A percentile compares a stretch with the other conserved stretches of the same genome.
These are phyloP conservation scores for Xanthoconium stramineum DNA, from an alignment of 768 basidiomycete genomes.

Conservation along the genomic window DNA sequence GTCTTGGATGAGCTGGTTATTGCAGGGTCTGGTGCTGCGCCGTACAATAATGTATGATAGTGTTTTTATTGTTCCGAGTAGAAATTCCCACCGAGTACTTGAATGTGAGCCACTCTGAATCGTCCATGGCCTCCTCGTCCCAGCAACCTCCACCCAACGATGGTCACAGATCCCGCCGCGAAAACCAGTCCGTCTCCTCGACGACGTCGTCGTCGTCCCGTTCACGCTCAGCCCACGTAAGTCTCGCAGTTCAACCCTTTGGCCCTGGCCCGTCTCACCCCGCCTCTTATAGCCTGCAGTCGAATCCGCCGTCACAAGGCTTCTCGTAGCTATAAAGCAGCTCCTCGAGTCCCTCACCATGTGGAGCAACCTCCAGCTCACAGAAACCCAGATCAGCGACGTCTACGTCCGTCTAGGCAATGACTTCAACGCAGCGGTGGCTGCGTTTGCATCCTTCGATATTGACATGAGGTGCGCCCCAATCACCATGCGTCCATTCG, in stretches of 20 bases:
- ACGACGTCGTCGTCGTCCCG: constrained; percentile 31
- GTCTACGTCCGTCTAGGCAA: constrained; percentile 96
- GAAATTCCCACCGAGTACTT: constrained; percentile 16
- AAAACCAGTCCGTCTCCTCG: constrained; percentile 53
- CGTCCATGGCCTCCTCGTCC: constrained; percentile 21
- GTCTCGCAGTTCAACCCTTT: neutral
- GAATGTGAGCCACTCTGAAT: constrained; percentile 6
- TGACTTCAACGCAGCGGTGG: constrained; percentile 92
- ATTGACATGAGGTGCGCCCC: constrained; percentile 86
- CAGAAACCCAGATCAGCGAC: constrained; percentile 86
- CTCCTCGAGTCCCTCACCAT: constrained; percentile 85
- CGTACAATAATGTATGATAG: constrained; percentile 19
- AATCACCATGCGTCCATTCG: constrained; percentile 12
- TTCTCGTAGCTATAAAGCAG: constrained; percentile 92
- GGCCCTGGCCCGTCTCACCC: constrained; percentile 1
- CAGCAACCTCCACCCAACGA: constrained; percentile 20
- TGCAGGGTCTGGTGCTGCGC: constrained; percentile 46
- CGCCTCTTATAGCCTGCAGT: constrained; percentile 57
- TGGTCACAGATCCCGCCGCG: constrained; percentile 49
- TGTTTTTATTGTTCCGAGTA: neutral
- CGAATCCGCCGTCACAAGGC: constrained; percentile 87
- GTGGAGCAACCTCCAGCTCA: constrained; percentile 74
- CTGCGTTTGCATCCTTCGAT: constrained; percentile 78
- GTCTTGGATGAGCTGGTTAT: constrained; percentile 64
- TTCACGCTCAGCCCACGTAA: constrained; percentile 25